These are phyloP conservation scores for Bonia amplexicaulis DNA, from an alignment of 176 grass and related monocot species.

Conservation along the genomic window DNA sequence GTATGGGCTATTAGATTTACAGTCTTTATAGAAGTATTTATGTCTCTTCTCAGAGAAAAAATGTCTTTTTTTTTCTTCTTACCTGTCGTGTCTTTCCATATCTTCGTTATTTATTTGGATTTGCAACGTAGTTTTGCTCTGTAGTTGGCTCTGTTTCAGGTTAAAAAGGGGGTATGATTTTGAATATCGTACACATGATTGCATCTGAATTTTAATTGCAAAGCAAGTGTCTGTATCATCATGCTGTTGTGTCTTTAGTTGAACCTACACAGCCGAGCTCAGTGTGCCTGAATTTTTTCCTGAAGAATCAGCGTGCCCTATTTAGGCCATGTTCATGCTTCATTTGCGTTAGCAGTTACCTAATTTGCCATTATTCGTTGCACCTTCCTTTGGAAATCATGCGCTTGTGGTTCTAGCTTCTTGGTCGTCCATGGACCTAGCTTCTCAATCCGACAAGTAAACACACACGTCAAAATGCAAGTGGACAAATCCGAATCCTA, in stretches of 20 bases:
- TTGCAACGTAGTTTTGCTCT: background rate
- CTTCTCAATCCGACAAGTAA: background rate
- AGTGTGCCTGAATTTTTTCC: too few species aligned
- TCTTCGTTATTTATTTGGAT: background rate
- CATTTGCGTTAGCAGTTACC: too few species aligned
- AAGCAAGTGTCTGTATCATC: background rate
- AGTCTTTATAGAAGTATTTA: background rate
- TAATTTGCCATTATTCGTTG: background rate
- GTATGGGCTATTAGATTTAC: conserved; percentile 1
- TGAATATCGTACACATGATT: background rate
- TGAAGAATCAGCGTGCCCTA: too few species aligned
- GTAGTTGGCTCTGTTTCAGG: background rate
- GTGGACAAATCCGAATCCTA: background rate
- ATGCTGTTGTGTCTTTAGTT: background rate
- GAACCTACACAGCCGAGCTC: too few species aligned
- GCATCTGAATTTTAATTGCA: background rate
- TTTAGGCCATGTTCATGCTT: too few species aligned
- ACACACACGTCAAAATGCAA: background rate
- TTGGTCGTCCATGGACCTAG: too few species aligned
- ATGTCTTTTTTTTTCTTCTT: too few species aligned
- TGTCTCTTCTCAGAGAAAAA: background rate
- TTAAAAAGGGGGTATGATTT: background rate
- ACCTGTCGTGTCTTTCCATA: background rate
- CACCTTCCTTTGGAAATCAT: too few species aligned
- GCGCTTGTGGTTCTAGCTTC: background rate